Conservation (phyloP, 331 rosid species). For the Spiraea crenata region DNA sequence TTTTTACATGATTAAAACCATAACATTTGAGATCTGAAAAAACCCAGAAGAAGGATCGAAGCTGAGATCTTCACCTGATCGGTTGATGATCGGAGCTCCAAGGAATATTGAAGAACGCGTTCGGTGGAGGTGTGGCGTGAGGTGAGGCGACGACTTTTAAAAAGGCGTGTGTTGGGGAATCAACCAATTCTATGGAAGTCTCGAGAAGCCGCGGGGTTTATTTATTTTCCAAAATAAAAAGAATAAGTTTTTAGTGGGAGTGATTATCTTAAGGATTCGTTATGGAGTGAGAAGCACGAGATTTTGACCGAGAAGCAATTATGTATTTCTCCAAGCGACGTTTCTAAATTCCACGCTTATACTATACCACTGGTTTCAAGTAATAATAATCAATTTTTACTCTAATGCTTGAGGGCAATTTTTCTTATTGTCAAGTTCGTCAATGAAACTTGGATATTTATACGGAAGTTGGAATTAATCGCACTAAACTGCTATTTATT, state of each 20-base stretch:
- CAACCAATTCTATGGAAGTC: conserved; percentile 6
- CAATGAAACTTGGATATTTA: no score
- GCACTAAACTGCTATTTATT: no score
- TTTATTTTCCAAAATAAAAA: background rate
- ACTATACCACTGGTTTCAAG: no score
- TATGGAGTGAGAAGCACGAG: no score
- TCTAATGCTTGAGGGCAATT: no score
- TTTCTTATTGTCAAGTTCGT: no score
- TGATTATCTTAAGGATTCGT: no score
- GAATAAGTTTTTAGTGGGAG: background rate
- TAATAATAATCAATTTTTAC: no score
- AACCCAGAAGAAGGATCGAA: background rate
- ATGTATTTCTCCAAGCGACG: no score
- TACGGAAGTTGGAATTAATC: no score
- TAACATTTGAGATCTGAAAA: background rate
- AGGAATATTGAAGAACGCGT: background rate
- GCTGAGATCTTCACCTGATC: background rate
- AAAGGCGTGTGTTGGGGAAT: background rate
- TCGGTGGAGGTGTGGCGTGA: background rate
- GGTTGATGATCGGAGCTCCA: background rate
- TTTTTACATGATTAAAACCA: background rate
- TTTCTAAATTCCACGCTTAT: no score
- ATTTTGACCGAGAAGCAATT: no score
- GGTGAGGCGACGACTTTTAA: background rate
- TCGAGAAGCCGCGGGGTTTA: conserved; percentile 28